These are phyloP conservation scores for Ophiostoma sp. DNA, from an alignment of 2,329 filamentous ascomycete genomes.

Conservation along the genomic window DNA sequence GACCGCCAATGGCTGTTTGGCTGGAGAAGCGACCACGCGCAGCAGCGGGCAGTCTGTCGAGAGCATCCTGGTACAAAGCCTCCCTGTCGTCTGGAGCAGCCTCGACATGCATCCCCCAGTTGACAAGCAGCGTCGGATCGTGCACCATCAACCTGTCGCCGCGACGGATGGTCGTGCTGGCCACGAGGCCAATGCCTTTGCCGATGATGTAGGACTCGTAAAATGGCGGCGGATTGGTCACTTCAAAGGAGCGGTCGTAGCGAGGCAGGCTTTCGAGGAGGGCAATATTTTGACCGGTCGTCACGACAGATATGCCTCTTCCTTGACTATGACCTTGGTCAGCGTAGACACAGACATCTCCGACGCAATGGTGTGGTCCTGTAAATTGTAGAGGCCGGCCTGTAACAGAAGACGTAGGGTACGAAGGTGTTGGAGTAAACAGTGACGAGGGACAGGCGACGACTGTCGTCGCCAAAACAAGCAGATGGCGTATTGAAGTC, in stretches of 20 bases:
- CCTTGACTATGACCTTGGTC: background rate
- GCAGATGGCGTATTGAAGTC: background rate
- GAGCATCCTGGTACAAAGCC: slow-evolving; percentile 36
- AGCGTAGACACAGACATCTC: slow-evolving; percentile 16
- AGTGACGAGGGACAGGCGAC: background rate
- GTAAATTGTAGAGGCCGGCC: background rate
- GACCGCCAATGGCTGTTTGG: slow-evolving; percentile 35
- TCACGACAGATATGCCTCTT: background rate
- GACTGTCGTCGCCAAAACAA: background rate
- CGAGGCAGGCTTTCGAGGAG: background rate
- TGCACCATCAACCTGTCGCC: slow-evolving; percentile 41
- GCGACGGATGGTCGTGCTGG: slow-evolving; percentile 38
- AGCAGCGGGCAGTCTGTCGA: slow-evolving; percentile 34
- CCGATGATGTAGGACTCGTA: slow-evolving; percentile 36
- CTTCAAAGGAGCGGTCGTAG: background rate
- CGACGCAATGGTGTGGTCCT: background rate
- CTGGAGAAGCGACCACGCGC: slow-evolving; percentile 34
- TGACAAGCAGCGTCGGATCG: slow-evolving; percentile 37
- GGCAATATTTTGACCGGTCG: background rate
- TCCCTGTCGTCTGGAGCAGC: slow-evolving; percentile 21
- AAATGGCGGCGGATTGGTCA: slow-evolving; percentile 33
- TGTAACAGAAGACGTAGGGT: background rate
- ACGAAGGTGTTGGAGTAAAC: background rate
- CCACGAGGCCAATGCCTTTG: slow-evolving; percentile 42
- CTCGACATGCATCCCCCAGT: slow-evolving; percentile 29